Evolutionary conservation across 2,329 filamentous ascomycete genomes (phyloP), one percentile per base, ranked within the genome.

Genomic region (Monascus ruber): DNA sequence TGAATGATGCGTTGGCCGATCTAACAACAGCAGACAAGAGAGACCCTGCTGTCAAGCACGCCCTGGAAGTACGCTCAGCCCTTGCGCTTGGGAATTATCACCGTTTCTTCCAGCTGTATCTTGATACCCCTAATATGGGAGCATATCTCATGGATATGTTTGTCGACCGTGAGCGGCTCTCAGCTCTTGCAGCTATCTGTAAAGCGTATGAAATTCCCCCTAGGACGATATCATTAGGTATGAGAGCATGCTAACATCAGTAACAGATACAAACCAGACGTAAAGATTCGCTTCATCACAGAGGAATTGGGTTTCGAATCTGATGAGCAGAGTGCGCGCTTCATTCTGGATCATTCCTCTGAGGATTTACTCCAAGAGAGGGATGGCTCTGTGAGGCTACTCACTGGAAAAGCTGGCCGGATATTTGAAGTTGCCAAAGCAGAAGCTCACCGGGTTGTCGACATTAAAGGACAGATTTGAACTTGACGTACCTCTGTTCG

Each of bases 61-160:
- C 91, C 31, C 70, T 98, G 53, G 76, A 83, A 51, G 87, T 96
- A 47, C 85, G 91, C 53, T 94, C 89, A 38, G 85, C 91, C 36
- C 70, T 96, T 56, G 89, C 91, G 37, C 72, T 93, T 60, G 88
- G 88, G 54, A 96, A 96, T 68, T 95, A 95, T 63, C 89, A 98
- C 69, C 89, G 79, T 62, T 96, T 98, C 66, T 96, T 98, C 76
- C 84, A 85, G 68, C 77, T 98, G 34, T 98, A 95, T 63, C 78
- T 93, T 50, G 82, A 89, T 60, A 88, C 88, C 24, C 88, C 87
- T 37, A 93, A 94, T 56, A 94, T 98, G 88, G 89, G 91, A 45
- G 87, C 84, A 52, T 96, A 96, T 66, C 76, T 98, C 37, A 94
- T 98, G 85, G 91, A 98, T 70, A 95, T 94, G 85, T 96, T 98